Conservation (phyloP, 805 yeast species). For the Debaryomyces castellii region DNA sequence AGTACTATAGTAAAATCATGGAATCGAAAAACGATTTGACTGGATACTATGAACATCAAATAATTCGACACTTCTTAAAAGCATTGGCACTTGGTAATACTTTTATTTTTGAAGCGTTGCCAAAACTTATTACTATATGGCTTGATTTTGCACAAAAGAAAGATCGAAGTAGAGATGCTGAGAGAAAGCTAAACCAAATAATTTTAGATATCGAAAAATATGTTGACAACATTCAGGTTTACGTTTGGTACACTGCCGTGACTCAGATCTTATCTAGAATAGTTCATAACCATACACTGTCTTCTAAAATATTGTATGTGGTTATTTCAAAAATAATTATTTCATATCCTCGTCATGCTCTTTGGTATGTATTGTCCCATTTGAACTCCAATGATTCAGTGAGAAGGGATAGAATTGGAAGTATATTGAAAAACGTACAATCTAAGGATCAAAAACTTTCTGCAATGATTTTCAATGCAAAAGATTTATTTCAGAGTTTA, state of each 20-base stretch:
- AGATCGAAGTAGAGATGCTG: slow-evolving; percentile 26
- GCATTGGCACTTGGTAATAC: slow-evolving; percentile 63
- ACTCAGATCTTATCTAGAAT: slow-evolving; percentile 85
- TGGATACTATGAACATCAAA: slow-evolving; percentile 55
- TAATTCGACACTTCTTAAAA: slow-evolving; percentile 55
- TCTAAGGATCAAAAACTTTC: slow-evolving; percentile 12
- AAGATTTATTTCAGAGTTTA: slow-evolving; percentile 40
- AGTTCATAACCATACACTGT: slow-evolving; percentile 56
- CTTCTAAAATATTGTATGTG: slow-evolving; percentile 54
- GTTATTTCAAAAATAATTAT: slow-evolving; percentile 58
- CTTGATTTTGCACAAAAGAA: slow-evolving; percentile 60
- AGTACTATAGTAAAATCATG: slow-evolving; percentile 72
- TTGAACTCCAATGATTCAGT: slow-evolving; percentile 50
- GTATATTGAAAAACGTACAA: slow-evolving; percentile 19
- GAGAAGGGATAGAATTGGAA: slow-evolving; percentile 26
- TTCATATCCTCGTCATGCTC: slow-evolving; percentile 74
- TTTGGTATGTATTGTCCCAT: slow-evolving; percentile 83
- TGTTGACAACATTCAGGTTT: slow-evolving; percentile 45
- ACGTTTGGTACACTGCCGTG: slow-evolving; percentile 76
- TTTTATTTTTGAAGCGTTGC: slow-evolving; percentile 78
- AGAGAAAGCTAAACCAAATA: slow-evolving; percentile 43
- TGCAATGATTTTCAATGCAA: slow-evolving; percentile 21
- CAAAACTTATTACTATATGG: slow-evolving; percentile 91
- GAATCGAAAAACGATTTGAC: slow-evolving; percentile 56
- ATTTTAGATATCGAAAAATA: slow-evolving; percentile 48